These are phyloP conservation scores for Nannochloropsis granulata DNA, from an alignment of 108 stramenopile genomes.

Conservation along the genomic window DNA sequence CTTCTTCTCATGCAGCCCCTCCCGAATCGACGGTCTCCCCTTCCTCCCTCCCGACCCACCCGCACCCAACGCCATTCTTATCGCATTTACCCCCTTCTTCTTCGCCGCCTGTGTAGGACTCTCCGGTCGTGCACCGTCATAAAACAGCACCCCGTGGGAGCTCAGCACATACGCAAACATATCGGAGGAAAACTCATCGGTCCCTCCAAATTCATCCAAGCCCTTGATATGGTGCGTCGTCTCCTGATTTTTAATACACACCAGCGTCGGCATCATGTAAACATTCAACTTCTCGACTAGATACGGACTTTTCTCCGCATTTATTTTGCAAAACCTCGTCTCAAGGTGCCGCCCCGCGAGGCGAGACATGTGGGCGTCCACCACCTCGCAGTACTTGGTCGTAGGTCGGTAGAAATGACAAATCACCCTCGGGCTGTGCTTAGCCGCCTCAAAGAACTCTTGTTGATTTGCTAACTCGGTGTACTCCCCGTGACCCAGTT, in stretches of 20 bases:
- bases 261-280: constrained; percentile 86
- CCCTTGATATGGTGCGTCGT: constrained; percentile 79
- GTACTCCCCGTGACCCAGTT: constrained; percentile 72
- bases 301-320: constrained; percentile 89
- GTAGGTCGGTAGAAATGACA: constrained; percentile 88
- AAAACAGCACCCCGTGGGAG: not conserved
- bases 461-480: constrained; percentile 50
- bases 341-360: constrained; percentile 76
- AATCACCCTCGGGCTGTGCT: constrained; percentile 58
- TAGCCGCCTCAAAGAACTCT: constrained; percentile 81
- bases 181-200: constrained; percentile 63
- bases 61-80: not conserved
- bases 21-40: not conserved
- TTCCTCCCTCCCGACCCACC: not conserved
- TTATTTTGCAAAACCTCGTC: constrained; percentile 83
- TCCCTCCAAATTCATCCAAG: constrained; percentile 93
- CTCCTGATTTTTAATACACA: constrained; percentile 76
- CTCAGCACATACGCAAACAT: constrained; percentile 50
- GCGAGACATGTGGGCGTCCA: constrained; percentile 66
- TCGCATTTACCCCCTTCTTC: not conserved
- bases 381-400: constrained; percentile 73
- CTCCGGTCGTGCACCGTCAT: not conserved
- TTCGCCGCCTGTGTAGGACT: not conserved
- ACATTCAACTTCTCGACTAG: constrained; percentile 81
- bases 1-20: not conserved